phyloP scores from a whole-genome alignment of 176 grass and related monocot species.

The Microstegium vimineum region DNA sequence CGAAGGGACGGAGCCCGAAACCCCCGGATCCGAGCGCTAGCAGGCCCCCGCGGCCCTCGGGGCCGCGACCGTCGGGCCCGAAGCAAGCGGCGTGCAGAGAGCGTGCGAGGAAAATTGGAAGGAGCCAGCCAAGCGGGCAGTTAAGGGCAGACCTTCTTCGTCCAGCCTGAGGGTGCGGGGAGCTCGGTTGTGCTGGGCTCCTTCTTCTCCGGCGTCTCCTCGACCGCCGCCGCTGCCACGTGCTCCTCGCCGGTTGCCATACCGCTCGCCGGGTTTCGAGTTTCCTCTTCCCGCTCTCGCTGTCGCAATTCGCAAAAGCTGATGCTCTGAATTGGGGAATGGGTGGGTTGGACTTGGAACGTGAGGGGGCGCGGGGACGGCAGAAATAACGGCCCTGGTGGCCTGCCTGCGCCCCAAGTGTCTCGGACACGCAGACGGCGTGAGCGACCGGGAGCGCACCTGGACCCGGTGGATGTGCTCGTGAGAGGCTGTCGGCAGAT shows the following conservation, averaged over 20 bases:
- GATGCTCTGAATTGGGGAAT: conserved; percentile 20
- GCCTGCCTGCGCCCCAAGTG: too few species aligned
- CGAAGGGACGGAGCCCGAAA: not conserved
- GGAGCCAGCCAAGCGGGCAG: not conserved
- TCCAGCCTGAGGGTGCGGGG: conserved; percentile 51
- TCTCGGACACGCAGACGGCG: conserved; percentile 27
- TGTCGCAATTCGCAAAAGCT: conserved; percentile 16
- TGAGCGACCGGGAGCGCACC: not conserved
- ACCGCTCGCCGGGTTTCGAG: conserved; percentile 35
- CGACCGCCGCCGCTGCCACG: conserved; percentile 1
- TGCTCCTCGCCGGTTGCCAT: conserved; percentile 37
- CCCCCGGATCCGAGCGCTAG: not conserved
- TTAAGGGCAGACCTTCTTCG: conserved; percentile 45
- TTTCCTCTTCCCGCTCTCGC: conserved; percentile 52
- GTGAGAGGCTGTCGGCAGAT: rapidly evolving
- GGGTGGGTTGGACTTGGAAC: not conserved
- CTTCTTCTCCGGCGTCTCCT: conserved; percentile 26
- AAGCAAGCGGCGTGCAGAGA: not conserved
- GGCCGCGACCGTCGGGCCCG: not conserved
- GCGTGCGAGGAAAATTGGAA: not conserved
- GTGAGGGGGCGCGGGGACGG: not conserved
- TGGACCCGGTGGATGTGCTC: not conserved
- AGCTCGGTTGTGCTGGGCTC: conserved; percentile 24
- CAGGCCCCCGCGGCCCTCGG: not conserved
- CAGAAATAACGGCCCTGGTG: conserved; percentile 33